Evolutionary conservation across 345 rosid species (phyloP).

Genomic region (Brassica nigra): DNA sequence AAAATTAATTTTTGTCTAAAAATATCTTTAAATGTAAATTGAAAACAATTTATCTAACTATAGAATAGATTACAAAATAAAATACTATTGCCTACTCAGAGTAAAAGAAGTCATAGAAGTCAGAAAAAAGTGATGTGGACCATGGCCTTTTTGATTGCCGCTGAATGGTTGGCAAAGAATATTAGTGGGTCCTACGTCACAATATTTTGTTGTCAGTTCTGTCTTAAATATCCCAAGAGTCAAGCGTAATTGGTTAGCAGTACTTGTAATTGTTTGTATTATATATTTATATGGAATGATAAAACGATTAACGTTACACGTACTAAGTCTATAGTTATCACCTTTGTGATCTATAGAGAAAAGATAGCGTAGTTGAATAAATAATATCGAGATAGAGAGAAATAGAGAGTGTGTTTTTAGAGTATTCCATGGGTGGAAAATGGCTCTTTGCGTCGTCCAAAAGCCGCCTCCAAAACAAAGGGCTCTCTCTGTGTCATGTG

Average conservation of each 20-base stretch:
- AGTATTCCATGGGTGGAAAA: constrained; percentile 14
- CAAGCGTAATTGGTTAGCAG: neutral
- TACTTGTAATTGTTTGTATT: neutral
- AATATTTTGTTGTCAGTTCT: neutral
- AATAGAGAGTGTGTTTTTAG: constrained; percentile 25
- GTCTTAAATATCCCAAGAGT: neutral
- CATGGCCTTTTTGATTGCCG: neutral
- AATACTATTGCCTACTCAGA: no score
- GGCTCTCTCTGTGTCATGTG: constrained; percentile 10
- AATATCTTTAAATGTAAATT: no score
- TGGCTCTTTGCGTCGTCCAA: constrained; percentile 59
- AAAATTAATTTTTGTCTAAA: no score
- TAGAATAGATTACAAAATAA: no score
- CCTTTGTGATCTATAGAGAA: neutral
- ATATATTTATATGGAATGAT: neutral
- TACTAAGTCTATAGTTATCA: neutral
- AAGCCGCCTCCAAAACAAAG: constrained; percentile 50
- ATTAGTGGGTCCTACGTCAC: neutral
- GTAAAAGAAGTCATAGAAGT: neutral
- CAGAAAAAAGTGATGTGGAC: neutral
- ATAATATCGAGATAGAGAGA: neutral
- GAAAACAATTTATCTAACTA: no score
- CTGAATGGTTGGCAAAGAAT: neutral
- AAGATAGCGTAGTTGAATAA: neutral
- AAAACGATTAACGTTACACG: neutral